Percentiles rank a stretch among this genome's conserved stretches.
Evolutionary conservation across 1,284 basidiomycete genomes (phyloP).

Genomic region (Ceratobasidium sp.): DNA sequence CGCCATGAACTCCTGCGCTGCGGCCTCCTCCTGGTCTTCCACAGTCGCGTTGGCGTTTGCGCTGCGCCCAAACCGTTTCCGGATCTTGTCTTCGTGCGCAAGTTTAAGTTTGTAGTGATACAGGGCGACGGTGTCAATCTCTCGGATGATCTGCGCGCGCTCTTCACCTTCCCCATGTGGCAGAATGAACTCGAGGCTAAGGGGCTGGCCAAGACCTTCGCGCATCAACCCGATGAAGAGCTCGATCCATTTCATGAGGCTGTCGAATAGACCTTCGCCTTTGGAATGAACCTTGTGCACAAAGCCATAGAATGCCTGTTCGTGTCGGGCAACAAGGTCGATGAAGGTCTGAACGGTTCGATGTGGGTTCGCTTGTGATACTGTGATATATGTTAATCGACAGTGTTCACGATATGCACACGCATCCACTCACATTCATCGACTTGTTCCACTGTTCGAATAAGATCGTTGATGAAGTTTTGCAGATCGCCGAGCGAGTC

Average conservation of each 20-base stretch:
- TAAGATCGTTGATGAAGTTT: slow-evolving; percentile 95
- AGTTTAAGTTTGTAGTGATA: slow-evolving; percentile 95
- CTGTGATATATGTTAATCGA: slow-evolving; percentile 56
- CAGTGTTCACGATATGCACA: neutral
- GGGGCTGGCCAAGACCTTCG: slow-evolving; percentile 79
- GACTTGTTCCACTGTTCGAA: slow-evolving; percentile 90
- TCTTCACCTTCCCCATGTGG: slow-evolving; percentile 77
- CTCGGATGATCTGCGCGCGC: slow-evolving; percentile 77
- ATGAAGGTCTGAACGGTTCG: slow-evolving; percentile 94
- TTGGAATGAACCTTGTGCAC: slow-evolving; percentile 99
- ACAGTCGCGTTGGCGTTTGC: slow-evolving; percentile 56
- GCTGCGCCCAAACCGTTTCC: slow-evolving; percentile 76
- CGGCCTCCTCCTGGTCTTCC: slow-evolving; percentile 74
- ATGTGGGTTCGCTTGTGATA: slow-evolving; percentile 84
- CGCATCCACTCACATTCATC: slow-evolving; percentile 73
- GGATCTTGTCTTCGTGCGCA: slow-evolving; percentile 87
- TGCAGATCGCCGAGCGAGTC: slow-evolving; percentile 94
- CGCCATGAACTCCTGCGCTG: slow-evolving; percentile 76
- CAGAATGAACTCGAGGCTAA: slow-evolving; percentile 87
- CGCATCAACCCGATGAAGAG: slow-evolving; percentile 91
- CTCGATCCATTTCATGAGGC: slow-evolving; percentile 97
- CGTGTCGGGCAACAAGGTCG: slow-evolving; percentile 92
- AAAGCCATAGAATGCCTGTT: slow-evolving; percentile 95
- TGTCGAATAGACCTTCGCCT: slow-evolving; percentile 93
- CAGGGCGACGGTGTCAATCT: slow-evolving; percentile 85